Evolutionary conservation across 192 early-diverging fungal genomes (phyloP), one percentile per base, ranked within the genome.

Genomic region (Lunasporangiospora selenospora): DNA sequence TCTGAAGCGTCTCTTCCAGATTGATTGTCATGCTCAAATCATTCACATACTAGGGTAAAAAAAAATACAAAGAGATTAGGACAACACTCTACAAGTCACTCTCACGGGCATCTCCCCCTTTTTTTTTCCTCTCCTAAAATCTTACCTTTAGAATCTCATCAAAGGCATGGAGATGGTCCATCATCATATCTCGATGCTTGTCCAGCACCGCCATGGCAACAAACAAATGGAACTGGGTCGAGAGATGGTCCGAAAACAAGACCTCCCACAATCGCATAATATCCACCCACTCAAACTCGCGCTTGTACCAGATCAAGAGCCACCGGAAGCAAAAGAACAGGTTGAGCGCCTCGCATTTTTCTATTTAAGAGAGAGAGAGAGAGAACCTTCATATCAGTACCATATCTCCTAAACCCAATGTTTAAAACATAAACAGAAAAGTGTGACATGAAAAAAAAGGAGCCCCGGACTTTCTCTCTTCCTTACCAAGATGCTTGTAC

Each of bases 291-390:
- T 84, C 77, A 58, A 98, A 98, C 76, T 99, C 98, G 42, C 98
- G 88, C 76, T 99, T 99, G 75, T 96, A 99, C 81, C 92, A 92
- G 29, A 99, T 88, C 34, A 99, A 67, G 18, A 99, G 80, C 97
- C 97, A 99, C 32, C 98, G 91, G 83, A 98, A 99, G 77, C 96
- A 98, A 75, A 90, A 95, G 65, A 99, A 99, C 59, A 99, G 82
- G 76, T 99, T 97, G 51, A 87, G 80, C 2, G 92, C 88, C 34
- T 98, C 96, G 52, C 85, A 87, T 32, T 71, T 75, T 46, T 93
- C 88, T 78, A 73, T n/a, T n/a, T n/a, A n/a, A n/a, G n/a, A n/a
- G n/a, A n/a, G n/a, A n/a, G n/a, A n/a, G n/a, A n/a, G n/a, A n/a
- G n/a, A n/a, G n/a, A n/a, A n/a, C n/a, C n/a, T n/a, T n/a, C n/a